Evolutionary conservation across 129 eudicot species (phyloP).

Genomic region (Oenanthe sinensis): DNA sequence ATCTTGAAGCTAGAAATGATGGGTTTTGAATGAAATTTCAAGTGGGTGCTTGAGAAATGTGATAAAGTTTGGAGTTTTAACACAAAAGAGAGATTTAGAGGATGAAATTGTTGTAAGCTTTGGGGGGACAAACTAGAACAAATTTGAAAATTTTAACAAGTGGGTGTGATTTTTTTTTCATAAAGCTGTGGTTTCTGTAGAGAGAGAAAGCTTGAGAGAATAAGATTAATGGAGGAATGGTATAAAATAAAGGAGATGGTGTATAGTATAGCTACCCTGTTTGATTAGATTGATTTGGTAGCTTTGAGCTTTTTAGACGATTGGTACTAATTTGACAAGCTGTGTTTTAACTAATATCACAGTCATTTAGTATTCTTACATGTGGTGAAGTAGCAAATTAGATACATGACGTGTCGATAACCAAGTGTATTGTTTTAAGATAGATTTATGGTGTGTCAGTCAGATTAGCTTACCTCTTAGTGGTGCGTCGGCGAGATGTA

Average conservation of each 20-base stretch:
- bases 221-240: constrained; percentile 1
- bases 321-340: not conserved
- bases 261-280: not conserved
- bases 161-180: not conserved
- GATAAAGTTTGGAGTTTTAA: not conserved
- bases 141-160: not conserved
- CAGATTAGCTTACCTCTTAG: not conserved
- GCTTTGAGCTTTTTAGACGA: not conserved
- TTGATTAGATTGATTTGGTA: constrained; percentile 6
- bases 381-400: not conserved
- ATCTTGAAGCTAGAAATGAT: not conserved
- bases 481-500: not conserved
- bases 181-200: not conserved
- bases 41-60: not conserved
- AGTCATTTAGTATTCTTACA: not conserved
- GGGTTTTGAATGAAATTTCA: not conserved
- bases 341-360: not conserved
- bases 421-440: not conserved
- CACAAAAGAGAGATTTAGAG: not conserved
- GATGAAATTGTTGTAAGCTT: no score
- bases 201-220: not conserved
- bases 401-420: not conserved
- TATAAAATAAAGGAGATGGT: not conserved
- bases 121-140: no score
- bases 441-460: not conserved